A percentile compares a stretch with the other conserved stretches of the same genome.
Conservation (phyloP, 1,139 yeast species). For the Yamadazyma membranifaciens region DNA sequence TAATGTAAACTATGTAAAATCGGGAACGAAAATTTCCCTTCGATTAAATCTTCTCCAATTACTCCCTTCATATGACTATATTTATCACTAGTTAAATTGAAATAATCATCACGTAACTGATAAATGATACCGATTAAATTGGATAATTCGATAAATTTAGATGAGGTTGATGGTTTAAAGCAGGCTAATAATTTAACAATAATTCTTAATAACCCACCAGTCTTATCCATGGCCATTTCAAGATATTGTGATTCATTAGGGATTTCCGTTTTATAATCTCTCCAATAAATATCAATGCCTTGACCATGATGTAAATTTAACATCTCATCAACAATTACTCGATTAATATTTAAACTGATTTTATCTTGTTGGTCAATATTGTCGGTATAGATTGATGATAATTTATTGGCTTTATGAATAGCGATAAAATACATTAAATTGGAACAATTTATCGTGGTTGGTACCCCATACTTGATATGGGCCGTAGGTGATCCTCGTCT, state of each 20-base stretch:
- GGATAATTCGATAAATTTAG: constrained; percentile 55
- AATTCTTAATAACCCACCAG: constrained; percentile 83
- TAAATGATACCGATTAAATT: constrained; percentile 77
- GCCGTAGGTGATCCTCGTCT: constrained; percentile 81
- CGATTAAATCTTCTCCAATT: constrained; percentile 81
- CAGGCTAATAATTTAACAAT: constrained; percentile 62
- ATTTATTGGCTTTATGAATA: constrained; percentile 42
- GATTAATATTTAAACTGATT: constrained; percentile 15
- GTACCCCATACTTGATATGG: constrained; percentile 71
- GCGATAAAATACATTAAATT: constrained; percentile 81
- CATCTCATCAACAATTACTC: constrained; percentile 65
- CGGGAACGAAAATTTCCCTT: constrained; percentile 87
- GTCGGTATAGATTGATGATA: constrained; percentile 17
- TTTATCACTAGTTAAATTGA: constrained; percentile 55
- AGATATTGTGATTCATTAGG: constrained; percentile 72
- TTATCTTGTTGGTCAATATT: constrained; percentile 10
- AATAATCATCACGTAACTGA: constrained; percentile 80
- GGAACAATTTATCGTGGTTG: constrained; percentile 79
- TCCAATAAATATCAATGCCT: constrained; percentile 85
- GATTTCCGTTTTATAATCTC: constrained; percentile 53
- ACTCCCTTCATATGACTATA: constrained; percentile 67
- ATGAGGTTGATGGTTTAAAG: constrained; percentile 16
- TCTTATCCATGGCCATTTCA: constrained; percentile 81
- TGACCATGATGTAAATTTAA: constrained; percentile 83
- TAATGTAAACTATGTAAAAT: constrained; percentile 54